phyloP scores from a whole-genome alignment of 768 basidiomycete species.

The Collybia sp. region DNA sequence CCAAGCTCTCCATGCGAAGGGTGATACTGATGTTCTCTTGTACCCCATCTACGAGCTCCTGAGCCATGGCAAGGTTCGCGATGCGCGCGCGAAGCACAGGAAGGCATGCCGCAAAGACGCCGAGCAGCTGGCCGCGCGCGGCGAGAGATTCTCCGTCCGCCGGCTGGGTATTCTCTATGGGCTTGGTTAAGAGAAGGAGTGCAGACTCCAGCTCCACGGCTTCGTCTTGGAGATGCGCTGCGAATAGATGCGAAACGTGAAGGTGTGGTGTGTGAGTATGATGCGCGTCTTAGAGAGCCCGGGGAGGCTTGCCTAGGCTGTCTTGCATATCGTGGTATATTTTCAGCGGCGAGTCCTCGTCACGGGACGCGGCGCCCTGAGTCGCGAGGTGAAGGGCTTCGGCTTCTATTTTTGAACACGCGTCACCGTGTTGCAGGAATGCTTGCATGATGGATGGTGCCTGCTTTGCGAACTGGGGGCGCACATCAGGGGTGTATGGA shows the following conservation, averaged over 20 bases:
- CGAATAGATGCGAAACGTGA: constrained; percentile 10
- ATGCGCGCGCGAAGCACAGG: constrained; percentile 43
- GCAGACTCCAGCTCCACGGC: constrained; percentile 18
- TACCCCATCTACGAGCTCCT: constrained; percentile 42
- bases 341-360: constrained; percentile 35
- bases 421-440: constrained; percentile 42
- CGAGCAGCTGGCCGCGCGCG: constrained; percentile 24
- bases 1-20: constrained; percentile 45
- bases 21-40: constrained; percentile 44
- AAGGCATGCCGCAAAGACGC: constrained; percentile 40
- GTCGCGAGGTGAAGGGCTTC: constrained; percentile 40
- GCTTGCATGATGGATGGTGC: constrained; percentile 44
- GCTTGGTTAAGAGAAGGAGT: constrained; percentile 16
- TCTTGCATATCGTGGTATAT: constrained; percentile 38
- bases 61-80: constrained; percentile 42
- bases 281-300: neutral
- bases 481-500: constrained; percentile 1
- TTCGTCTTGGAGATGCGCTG: constrained; percentile 19
- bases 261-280: constrained; percentile 17
- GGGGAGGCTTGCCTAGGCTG: constrained; percentile 27
- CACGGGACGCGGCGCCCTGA: constrained; percentile 15
- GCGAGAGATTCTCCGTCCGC: too few relatives aligned
- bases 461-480: constrained; percentile 32
- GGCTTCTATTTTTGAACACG: constrained; percentile 32
- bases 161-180: too few relatives aligned